Conservation (phyloP, 768 basidiomycete genomes). For the Trametes cingulata region DNA sequence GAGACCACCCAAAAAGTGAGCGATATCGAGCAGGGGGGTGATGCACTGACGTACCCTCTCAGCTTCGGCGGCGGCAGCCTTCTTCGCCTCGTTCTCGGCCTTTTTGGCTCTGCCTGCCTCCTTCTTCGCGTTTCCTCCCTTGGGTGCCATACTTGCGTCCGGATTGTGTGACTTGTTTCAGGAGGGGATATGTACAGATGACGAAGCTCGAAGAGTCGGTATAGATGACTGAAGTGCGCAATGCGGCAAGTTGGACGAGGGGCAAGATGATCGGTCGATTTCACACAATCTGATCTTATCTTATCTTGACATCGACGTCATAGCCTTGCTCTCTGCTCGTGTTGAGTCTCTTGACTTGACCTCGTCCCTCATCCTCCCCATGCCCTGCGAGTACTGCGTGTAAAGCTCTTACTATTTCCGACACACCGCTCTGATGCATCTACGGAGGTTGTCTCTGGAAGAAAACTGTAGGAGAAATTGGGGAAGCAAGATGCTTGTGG, state of each 20-base stretch:
- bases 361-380: background rate
- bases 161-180: background rate
- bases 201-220: background rate
- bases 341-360: too few relatives aligned
- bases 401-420: too few relatives aligned
- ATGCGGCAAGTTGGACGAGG: background rate
- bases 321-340: background rate
- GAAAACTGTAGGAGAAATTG: too few relatives aligned
- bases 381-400: too few relatives aligned
- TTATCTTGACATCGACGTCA: background rate
- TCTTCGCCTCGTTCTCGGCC: conserved; percentile 86
- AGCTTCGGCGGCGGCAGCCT: conserved; percentile 58
- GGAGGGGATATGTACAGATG: background rate
- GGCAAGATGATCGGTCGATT: background rate
- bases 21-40: background rate
- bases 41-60: conserved; percentile 52
- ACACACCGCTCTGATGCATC: background rate
- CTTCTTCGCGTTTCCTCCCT: conserved; percentile 90
- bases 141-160: conserved; percentile 67
- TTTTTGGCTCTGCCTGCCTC: conserved; percentile 89
- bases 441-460: background rate
- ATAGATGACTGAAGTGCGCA: background rate
- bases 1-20: background rate
- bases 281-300: conserved; percentile 5
- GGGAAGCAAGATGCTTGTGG: too few relatives aligned